Evolutionary conservation across 2,329 filamentous ascomycete genomes (phyloP), one percentile per base, ranked within the genome.

Genomic region (Calycina herbarum): DNA sequence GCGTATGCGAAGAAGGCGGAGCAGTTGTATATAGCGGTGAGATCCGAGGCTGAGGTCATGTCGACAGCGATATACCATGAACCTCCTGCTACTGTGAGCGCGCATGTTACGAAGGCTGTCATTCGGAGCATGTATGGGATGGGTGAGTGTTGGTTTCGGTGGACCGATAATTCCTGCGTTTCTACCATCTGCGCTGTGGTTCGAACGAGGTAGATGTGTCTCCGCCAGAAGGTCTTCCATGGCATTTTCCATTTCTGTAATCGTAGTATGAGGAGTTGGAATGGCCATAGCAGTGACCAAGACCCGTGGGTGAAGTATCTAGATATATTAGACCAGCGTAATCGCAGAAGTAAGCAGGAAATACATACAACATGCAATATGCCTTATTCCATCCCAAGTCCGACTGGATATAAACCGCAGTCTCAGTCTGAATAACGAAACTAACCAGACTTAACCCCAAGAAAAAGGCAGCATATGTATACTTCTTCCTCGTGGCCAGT

Each of bases 1-100:
- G 92, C 94, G 76, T 99, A 99, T 59, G 95, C 95, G 77, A 99
- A 99, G 79, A 99, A 99, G 66, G 95, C 94, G 62, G 92, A 96
- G 83, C 95, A 99, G 80, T 99, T 99, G 85, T 99, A 99, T 73
- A 99, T 99, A 63, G 95, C 95, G 0, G 95, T 99, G 73, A 99
- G 80, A 78, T 99, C 95, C 70, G 91, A 93, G 2, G 95, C 91
- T 3, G 92, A 97, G 0, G 95, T 99, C 82, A 97, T 80, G 78
- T 93, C 92, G 66, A 99, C 94, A 17, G 95, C 94, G 42, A 98
- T 84, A 75, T 98, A 99, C 95, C 95, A 99, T 73, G 90, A 94
- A 62, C 94, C 86, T 31, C 95, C 95, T 0, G 94, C 95, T 48
- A 98, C 82, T 2, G 95, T 99, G 65, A 99, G 83, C 6, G 94